phyloP scores from a whole-genome alignment of 169 alveolate species.

The Plasmodium chabaudi region DNA sequence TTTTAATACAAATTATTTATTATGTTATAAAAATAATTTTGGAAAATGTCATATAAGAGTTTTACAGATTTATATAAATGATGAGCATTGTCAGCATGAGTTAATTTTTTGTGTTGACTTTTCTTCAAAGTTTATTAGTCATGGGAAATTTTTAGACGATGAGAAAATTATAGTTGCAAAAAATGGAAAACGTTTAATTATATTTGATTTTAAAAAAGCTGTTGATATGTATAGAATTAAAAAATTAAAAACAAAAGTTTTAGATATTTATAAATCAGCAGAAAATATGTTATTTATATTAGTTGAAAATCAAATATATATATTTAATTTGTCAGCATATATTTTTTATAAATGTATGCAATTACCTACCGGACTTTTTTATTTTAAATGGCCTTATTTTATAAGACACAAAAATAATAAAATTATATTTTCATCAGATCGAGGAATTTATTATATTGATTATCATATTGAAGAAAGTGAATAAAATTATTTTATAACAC shows the following conservation, averaged over 20 bases:
- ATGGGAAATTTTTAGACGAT: constrained; percentile 77
- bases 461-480: constrained; percentile 52
- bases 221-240: constrained; percentile 77
- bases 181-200: constrained; percentile 74
- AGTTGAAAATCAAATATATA: constrained; percentile 70
- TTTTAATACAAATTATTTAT: constrained; percentile 66
- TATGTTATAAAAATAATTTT: constrained; percentile 72
- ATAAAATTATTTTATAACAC: neutral
- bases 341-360: constrained; percentile 55
- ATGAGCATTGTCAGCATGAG: constrained; percentile 58
- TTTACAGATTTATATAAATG: constrained; percentile 45
- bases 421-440: constrained; percentile 69
- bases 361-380: constrained; percentile 62
- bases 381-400: constrained; percentile 76
- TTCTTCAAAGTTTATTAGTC: constrained; percentile 77
- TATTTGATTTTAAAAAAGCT: constrained; percentile 77
- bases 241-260: constrained; percentile 70
- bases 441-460: constrained; percentile 70
- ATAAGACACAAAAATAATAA: constrained; percentile 66
- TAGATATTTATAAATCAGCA: constrained; percentile 69
- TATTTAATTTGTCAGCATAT: constrained; percentile 72
- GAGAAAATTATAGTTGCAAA: constrained; percentile 77
- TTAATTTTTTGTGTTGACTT: constrained; percentile 77
- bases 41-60: constrained; percentile 77
- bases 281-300: constrained; percentile 75